Base-by-base conservation (phyloP, 2,329 filamentous ascomycete species). In the Aspergillus piperis region DNA sequence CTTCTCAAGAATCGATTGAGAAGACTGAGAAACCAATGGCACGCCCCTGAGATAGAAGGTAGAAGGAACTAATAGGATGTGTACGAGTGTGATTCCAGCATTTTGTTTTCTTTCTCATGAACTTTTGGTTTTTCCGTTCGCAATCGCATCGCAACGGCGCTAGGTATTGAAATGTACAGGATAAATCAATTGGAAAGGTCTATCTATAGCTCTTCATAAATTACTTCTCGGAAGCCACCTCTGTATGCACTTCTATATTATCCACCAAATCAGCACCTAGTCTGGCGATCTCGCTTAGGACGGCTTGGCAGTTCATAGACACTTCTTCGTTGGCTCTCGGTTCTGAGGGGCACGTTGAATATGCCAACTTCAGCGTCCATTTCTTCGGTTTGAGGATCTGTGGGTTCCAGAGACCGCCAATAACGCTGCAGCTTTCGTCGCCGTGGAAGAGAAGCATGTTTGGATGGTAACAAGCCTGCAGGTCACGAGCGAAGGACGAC, bases 391-490 rank as follows among this genome's bases (percentile, higher is more conserved):
- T 72, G 13, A 69, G 62, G 2, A 66, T 65, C 41, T 75, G 70
- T 0, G 88, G 88, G 70, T 85, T 88, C 88, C 88, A 90, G 47
- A 90, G 69, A 0, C 87, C 88, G 10, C 83, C 84, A 72, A 90
- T 83, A 7, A 83, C 71, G 59, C 86, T 82, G 23, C 87, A 82
- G 2, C 82, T 80, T 1, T 81, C 73, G 4, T 78, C 81, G 32
- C 92, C 88, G 64, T 88, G 84, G 80, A 98, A 97, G 75, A 97
- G 91, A 2, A 97, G 79, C 36, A 96, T 79, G 2, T 86, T 84
- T 38, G 88, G 84, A 3, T 84, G 83, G 71, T 92, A 97, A 2
- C 86, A 73, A 3, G 78, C 78, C 64, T 86, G 81, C 11, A 98
- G 79, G 68, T 95, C 90, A 15, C 81, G 76, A 15, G 92, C 75